These are phyloP conservation scores for Crucibulum parvulum DNA, from an alignment of 1,284 basidiomycete species.

Conservation along the genomic window DNA sequence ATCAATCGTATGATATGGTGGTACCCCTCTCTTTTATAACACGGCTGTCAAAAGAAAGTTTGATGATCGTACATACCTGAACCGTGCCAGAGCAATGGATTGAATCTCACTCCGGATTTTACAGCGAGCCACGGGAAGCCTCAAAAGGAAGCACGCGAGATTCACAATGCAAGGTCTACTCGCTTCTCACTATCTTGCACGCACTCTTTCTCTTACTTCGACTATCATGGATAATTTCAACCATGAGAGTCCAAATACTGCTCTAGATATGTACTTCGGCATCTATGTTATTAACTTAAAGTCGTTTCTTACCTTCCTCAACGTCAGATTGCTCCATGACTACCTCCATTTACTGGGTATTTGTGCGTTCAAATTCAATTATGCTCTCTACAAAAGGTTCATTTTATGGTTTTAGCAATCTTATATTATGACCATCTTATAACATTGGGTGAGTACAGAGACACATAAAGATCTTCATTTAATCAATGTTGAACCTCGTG, in stretches of 20 bases:
- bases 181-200: background rate
- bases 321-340: slow-evolving; percentile 25
- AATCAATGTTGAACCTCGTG: background rate
- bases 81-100: background rate
- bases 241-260: background rate
- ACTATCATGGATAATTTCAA: no score
- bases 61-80: background rate
- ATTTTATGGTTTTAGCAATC: slow-evolving; percentile 25
- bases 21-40: background rate
- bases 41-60: slow-evolving; percentile 1
- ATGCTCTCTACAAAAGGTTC: background rate
- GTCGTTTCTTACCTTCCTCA: background rate
- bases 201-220: background rate
- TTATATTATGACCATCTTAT: slow-evolving; percentile 47
- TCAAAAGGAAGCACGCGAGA: background rate
- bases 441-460: slow-evolving; percentile 31
- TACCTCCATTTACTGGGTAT: slow-evolving; percentile 34
- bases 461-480: background rate
- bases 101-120: background rate
- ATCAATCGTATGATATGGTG: background rate
- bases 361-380: slow-evolving; percentile 19
- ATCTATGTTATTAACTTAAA: background rate
- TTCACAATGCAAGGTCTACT: no score
- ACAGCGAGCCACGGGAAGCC: background rate
- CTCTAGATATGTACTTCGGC: slow-evolving; percentile 17